Percentiles rank a stretch among this genome's conserved stretches.
Evolutionary conservation across 345 rosid genomes (phyloP).

Genomic region (Eutrema japonicum): DNA sequence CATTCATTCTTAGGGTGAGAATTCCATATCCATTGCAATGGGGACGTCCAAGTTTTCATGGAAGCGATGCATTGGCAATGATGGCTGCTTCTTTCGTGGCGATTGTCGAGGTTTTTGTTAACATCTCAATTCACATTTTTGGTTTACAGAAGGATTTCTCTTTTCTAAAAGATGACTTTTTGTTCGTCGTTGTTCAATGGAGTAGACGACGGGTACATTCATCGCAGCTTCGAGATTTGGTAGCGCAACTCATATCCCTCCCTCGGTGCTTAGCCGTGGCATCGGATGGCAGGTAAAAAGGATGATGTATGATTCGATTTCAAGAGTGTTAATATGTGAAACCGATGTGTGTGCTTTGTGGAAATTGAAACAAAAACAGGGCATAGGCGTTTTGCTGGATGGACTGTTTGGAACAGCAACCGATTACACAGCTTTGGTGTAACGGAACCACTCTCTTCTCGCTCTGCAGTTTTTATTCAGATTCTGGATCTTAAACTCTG

Average conservation of each 20-base stretch:
- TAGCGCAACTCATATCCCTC: slow-evolving; percentile 82
- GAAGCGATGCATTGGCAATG: slow-evolving; percentile 66
- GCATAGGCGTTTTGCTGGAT: slow-evolving; percentile 63
- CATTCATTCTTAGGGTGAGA: slow-evolving; percentile 57
- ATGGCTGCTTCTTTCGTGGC: slow-evolving; percentile 81
- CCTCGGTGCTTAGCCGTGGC: slow-evolving; percentile 81
- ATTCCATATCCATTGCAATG: slow-evolving; percentile 88
- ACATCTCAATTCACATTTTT: neutral
- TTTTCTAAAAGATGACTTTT: neutral
- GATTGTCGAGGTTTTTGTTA: slow-evolving; percentile 63
- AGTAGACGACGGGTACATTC: slow-evolving; percentile 76
- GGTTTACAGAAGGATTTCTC: neutral
- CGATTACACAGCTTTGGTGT: slow-evolving; percentile 86
- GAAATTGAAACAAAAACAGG: slow-evolving; percentile 46
- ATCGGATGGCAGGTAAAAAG: slow-evolving; percentile 72
- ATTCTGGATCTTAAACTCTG: slow-evolving; percentile 5
- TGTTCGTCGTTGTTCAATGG: slow-evolving; percentile 20
- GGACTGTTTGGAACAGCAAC: slow-evolving; percentile 69
- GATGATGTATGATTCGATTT: slow-evolving; percentile 6
- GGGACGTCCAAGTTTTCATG: slow-evolving; percentile 75
- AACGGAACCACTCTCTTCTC: slow-evolving; percentile 28
- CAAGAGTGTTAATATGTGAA: slow-evolving; percentile 10
- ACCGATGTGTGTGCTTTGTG: slow-evolving; percentile 15
- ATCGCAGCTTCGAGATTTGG: slow-evolving; percentile 82
- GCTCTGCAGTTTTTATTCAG: neutral